phyloP scores from a whole-genome alignment of 805 yeast species.

The Wickerhamomyces ciferrii region DNA sequence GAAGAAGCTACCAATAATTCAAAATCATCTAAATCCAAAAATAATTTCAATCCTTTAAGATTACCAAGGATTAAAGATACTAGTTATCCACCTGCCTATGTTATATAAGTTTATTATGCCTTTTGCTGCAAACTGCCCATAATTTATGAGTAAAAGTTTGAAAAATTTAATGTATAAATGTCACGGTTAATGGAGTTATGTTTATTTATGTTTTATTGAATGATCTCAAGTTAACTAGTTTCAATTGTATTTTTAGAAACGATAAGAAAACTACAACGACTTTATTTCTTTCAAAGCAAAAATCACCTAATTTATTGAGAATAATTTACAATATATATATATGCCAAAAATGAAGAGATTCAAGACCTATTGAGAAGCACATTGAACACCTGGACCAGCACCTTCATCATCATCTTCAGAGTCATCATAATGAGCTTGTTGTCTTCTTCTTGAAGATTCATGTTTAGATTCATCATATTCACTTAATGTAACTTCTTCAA shows the following conservation, averaged over 20 bases:
- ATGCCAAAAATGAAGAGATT: not conserved
- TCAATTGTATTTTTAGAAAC: no score
- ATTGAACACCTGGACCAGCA: conserved; percentile 69
- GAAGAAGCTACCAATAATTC: not conserved
- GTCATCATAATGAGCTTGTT: conserved; percentile 31
- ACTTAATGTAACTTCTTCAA: conserved; percentile 70
- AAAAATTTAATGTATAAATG: not conserved
- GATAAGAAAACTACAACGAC: no score
- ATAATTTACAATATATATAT: not conserved
- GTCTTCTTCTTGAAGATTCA: conserved; percentile 25
- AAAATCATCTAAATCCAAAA: not conserved
- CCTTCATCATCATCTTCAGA: conserved; percentile 51
- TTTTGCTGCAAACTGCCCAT: no score
- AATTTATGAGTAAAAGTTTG: not conserved
- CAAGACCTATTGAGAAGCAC: conserved; percentile 70
- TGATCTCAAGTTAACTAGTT: no score
- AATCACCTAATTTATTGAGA: no score
- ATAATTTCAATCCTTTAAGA: not conserved
- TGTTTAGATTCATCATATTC: conserved; percentile 64
- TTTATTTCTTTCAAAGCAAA: no score
- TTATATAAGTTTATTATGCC: no score
- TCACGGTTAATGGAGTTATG: not conserved
- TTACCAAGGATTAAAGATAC: not conserved
- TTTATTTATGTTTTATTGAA: no score
- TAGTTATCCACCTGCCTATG: not conserved